Conservation (phyloP, 1,284 basidiomycete genomes). For the Lignosus rhinocerotis region DNA sequence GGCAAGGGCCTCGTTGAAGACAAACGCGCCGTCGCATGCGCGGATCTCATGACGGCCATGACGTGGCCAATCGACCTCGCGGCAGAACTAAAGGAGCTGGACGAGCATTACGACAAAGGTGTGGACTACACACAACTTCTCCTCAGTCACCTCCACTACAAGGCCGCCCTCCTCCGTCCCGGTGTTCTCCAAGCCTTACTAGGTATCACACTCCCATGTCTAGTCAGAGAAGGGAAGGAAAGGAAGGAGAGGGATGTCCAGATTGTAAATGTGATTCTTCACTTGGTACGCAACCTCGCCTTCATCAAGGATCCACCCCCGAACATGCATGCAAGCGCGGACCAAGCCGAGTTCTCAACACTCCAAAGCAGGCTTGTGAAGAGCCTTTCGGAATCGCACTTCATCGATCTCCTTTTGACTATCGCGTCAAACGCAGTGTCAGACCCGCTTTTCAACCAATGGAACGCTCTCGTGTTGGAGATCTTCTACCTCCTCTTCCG, state of each 20-base stretch:
- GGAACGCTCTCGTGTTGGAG: slow-evolving; percentile 88
- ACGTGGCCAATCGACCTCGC: slow-evolving; percentile 97
- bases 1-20: slow-evolving; percentile 77
- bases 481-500: slow-evolving; percentile 88
- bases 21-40: slow-evolving; percentile 83
- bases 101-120: slow-evolving; percentile 72
- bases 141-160: slow-evolving; percentile 84
- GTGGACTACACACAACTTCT: slow-evolving; percentile 87
- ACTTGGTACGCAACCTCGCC: slow-evolving; percentile 87
- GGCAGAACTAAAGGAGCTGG: slow-evolving; percentile 87
- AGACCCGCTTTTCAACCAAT: slow-evolving; percentile 76
- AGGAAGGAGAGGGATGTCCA: slow-evolving; percentile 81
- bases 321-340: slow-evolving; percentile 67
- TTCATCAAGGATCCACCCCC: slow-evolving; percentile 84
- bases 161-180: slow-evolving; percentile 69
- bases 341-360: slow-evolving; percentile 73
- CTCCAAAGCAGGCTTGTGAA: slow-evolving; percentile 80
- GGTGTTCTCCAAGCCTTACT: slow-evolving; percentile 71
- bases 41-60: slow-evolving; percentile 90
- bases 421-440: slow-evolving; percentile 71
- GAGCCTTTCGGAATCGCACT: slow-evolving; percentile 71
- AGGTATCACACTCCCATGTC: slow-evolving; percentile 66
- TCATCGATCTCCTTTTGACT: slow-evolving; percentile 78
- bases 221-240: slow-evolving; percentile 62
- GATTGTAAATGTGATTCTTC: slow-evolving; percentile 85